Base-by-base conservation (phyloP, 345 rosid species). In the Moricandia arvensis region DNA sequence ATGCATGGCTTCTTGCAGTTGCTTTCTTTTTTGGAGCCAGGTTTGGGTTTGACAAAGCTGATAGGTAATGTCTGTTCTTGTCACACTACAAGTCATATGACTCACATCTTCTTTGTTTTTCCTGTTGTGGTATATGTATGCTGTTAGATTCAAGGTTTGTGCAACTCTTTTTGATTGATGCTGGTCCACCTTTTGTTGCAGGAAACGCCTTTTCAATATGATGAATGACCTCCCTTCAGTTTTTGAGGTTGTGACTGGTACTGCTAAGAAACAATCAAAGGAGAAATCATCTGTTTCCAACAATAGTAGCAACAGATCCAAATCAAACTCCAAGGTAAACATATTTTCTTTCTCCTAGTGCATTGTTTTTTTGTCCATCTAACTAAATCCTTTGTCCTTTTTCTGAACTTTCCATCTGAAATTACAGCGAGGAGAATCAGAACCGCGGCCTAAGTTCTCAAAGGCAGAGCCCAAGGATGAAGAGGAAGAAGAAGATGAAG, bases 401-500 rank as follows among this genome's bases (percentile, higher is more conserved):
- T 58, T 69, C 8, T 34, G 7, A 1, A 34, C 6, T 34, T 34
- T 34, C 37, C 43, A 37, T 37, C 41, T 35, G 17, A 57, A 72
- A 49, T 7, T 79, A 79, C 76, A 86, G 89, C 64, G 83, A 54
- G 86, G 78, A 54, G 85, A 76, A 72, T 71, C 84, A 4, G 94
- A 90, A 27, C 54, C 92, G 59, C 89, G 84, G 74, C 63, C 73
- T 60, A 88, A 86, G 84, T 69, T 15, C 69, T 0, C 80, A 4
- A 86, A 84, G 80, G 31, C 62, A 7, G 67, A 34, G 68, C 84
- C 80, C 30, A 54, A 82, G 5, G 88, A 90, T 1, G 89, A 85
- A 27, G 89, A 90, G 8, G 90, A 85, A 1, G 91, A 86, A 47
- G 80, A 57, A 17, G 89, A 63, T 11, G 15, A 70, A 29, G 91